Evolutionary conservation across 1,284 basidiomycete genomes (phyloP).

Genomic region (Ceratobasidium sp.): DNA sequence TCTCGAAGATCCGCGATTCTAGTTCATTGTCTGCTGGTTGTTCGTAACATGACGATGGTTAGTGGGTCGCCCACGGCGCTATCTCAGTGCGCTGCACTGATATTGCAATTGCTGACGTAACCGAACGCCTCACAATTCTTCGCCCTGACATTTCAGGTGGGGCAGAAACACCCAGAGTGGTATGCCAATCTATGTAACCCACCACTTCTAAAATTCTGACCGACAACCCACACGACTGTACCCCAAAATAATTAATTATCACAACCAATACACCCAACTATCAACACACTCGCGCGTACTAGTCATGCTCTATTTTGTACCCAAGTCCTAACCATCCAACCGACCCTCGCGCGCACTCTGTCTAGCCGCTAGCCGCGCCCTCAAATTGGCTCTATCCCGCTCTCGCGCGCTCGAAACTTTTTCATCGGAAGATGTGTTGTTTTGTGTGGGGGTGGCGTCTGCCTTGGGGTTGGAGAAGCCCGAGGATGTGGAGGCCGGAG

Average conservation of each 20-base stretch:
- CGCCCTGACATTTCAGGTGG: no score
- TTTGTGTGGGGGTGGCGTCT: slow-evolving; percentile 1
- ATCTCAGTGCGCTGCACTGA: no score
- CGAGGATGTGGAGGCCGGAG: not conserved
- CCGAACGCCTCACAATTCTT: no score
- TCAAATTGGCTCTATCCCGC: slow-evolving; percentile 25
- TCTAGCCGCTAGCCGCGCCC: slow-evolving; percentile 14
- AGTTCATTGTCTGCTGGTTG: no score
- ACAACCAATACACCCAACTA: not conserved
- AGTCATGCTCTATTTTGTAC: not conserved
- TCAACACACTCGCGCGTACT: not conserved
- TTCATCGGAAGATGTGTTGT: slow-evolving; percentile 20
- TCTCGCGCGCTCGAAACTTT: slow-evolving; percentile 10
- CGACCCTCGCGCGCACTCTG: slow-evolving; percentile 14
- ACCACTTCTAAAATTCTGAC: not conserved
- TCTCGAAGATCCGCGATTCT: no score
- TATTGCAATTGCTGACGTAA: no score
- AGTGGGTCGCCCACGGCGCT: no score
- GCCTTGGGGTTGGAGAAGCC: not conserved
- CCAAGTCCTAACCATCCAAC: not conserved
- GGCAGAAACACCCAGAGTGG: no score
- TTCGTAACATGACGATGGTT: no score
- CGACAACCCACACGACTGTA: not conserved
- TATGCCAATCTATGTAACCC: no score
- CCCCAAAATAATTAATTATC: not conserved